A percentile compares a stretch with the other conserved stretches of the same genome.
Conservation (phyloP, 2,329 filamentous ascomycete species). For the Ophiobolus disseminans region DNA sequence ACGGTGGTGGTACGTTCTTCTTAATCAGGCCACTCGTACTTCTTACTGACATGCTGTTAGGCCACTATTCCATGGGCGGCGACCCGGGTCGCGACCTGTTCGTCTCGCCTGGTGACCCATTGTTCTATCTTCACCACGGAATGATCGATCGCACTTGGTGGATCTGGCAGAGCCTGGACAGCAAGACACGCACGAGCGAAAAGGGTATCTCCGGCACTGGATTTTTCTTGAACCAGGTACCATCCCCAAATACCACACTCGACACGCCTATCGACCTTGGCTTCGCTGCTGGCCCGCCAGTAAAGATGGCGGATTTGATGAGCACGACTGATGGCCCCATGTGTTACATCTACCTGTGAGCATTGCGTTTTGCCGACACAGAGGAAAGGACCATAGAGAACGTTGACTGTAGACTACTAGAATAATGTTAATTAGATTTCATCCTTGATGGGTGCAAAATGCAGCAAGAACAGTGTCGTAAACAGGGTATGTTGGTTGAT, state of each 20-base stretch:
- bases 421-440: no score
- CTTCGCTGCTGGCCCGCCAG: slow-evolving; percentile 32
- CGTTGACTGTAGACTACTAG: no score
- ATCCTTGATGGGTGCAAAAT: no score
- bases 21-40: slow-evolving; percentile 29
- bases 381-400: no score
- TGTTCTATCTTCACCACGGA: slow-evolving; percentile 57
- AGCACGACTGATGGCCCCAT: slow-evolving; percentile 42
- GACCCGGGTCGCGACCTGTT: slow-evolving; percentile 47
- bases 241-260: slow-evolving; percentile 55
- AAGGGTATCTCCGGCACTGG: slow-evolving; percentile 52
- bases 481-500: no score
- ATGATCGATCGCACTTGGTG: slow-evolving; percentile 56
- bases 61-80: slow-evolving; percentile 56
- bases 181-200: slow-evolving; percentile 38
- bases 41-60: slow-evolving; percentile 50
- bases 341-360: slow-evolving; percentile 44
- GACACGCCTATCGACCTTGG: slow-evolving; percentile 53
- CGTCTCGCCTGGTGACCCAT: slow-evolving; percentile 37
- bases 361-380: no score
- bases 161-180: slow-evolving; percentile 49
- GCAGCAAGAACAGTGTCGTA: no score
- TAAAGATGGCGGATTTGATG: slow-evolving; percentile 38
- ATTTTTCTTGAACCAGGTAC: slow-evolving; percentile 54
- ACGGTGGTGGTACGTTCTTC: slow-evolving; percentile 33